Conservation (phyloP, 192 early-diverging fungal species). For the Coemansia sp. region DNA sequence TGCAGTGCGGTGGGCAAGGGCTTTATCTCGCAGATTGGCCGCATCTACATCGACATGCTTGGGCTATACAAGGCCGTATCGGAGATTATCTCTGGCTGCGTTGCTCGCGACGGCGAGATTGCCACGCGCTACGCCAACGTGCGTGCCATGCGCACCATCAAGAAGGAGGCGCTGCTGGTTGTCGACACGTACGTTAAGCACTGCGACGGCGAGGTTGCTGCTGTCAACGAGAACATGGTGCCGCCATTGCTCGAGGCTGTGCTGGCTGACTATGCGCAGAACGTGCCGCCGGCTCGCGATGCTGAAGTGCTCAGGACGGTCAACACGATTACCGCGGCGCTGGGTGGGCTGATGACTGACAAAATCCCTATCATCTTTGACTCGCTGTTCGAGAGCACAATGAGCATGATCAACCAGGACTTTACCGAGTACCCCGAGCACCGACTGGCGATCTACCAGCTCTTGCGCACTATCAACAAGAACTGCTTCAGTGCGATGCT, state of each 20-base stretch:
- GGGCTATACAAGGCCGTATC: constrained; percentile 90
- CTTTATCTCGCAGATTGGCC: constrained; percentile 85
- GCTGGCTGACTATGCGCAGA: constrained; percentile 83
- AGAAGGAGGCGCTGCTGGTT: constrained; percentile 91
- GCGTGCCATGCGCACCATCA: constrained; percentile 90
- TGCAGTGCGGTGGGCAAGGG: constrained; percentile 86
- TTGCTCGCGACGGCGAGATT: constrained; percentile 78
- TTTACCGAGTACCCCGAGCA: constrained; percentile 98
- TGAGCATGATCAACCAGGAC: constrained; percentile 99
- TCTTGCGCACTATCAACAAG: constrained; percentile 88
- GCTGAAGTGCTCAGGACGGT: constrained; percentile 94
- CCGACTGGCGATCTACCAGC: constrained; percentile 90
- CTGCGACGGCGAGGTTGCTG: constrained; percentile 81
- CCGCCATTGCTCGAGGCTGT: constrained; percentile 90
- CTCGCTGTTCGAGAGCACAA: constrained; percentile 92
- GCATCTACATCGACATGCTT: constrained; percentile 89
- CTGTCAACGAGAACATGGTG: constrained; percentile 83
- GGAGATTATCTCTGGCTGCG: constrained; percentile 75
- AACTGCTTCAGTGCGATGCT: constrained; percentile 94
- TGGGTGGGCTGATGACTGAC: constrained; percentile 79
- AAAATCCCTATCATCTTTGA: constrained; percentile 86
- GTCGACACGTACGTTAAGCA: constrained; percentile 89
- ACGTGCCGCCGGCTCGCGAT: constrained; percentile 88
- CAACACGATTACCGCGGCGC: constrained; percentile 79
- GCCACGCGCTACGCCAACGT: constrained; percentile 90